Conservation (phyloP, 768 basidiomycete genomes). For the Calocera viscosa region DNA sequence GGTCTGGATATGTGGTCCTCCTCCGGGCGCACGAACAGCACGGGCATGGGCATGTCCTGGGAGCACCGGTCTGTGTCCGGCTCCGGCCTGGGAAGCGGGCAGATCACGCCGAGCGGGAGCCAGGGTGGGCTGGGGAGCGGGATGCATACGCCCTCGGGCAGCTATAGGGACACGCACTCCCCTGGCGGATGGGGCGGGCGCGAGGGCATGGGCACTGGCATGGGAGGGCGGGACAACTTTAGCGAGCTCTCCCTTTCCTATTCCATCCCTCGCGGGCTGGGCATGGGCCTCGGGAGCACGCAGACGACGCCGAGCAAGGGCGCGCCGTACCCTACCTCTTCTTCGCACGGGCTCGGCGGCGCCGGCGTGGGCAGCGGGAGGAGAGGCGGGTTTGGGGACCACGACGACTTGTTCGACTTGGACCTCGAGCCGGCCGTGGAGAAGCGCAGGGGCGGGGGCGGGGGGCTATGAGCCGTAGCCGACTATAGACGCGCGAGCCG, state of each 20-base stretch:
- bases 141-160: conserved; percentile 8
- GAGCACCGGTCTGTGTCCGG: not conserved
- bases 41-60: conserved; percentile 11
- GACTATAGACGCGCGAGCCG: too few species aligned
- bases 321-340: not conserved
- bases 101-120: not conserved
- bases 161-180: not conserved
- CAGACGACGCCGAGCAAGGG: conserved; percentile 3
- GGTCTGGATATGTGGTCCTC: conserved; percentile 7
- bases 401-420: conserved; percentile 56
- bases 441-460: not conserved
- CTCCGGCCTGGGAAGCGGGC: not conserved
- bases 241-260: not conserved
- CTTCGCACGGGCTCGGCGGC: conserved; percentile 10
- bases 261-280: not conserved
- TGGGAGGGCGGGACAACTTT: not conserved
- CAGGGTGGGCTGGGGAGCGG: conserved; percentile 8
- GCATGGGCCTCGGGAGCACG: not conserved
- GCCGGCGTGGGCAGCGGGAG: conserved; percentile 11
- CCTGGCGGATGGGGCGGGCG: not conserved
- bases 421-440: conserved; percentile 28
- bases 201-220: not conserved
- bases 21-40: not conserved
- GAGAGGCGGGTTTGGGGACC: conserved; percentile 31
- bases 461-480: not conserved